Evolutionary conservation across 805 yeast genomes (phyloP).

Genomic region (Candida sonorensis): DNA sequence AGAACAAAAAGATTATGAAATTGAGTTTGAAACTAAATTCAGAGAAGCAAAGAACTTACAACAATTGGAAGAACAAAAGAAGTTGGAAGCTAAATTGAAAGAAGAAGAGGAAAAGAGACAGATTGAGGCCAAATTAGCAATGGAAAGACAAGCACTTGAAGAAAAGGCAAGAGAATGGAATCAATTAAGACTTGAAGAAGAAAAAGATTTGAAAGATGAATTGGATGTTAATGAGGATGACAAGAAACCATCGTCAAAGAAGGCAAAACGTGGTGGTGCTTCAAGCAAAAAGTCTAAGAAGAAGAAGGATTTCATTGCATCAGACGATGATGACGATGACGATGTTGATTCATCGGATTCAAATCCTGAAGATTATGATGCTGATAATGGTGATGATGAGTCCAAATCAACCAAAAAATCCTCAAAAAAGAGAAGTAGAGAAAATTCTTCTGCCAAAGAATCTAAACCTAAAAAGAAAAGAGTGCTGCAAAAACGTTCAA

Average conservation of each 20-base stretch:
- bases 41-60: constrained; percentile 65
- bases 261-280: constrained; percentile 16
- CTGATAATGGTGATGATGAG: too few species aligned
- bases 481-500: constrained; percentile 16
- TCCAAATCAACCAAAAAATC: too few species aligned
- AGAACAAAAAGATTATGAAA: constrained; percentile 67
- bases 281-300: constrained; percentile 14
- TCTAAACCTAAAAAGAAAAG: constrained; percentile 9
- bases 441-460: constrained; percentile 4
- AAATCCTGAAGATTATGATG: constrained; percentile 6
- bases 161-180: constrained; percentile 55
- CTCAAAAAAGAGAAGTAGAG: neutral
- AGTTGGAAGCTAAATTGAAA: constrained; percentile 36
- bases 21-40: constrained; percentile 49
- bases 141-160: constrained; percentile 42
- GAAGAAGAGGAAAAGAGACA: constrained; percentile 39
- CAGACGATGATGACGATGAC: too few species aligned
- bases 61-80: constrained; percentile 44
- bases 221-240: constrained; percentile 2
- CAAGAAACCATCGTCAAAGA: constrained; percentile 18
- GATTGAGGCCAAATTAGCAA: constrained; percentile 36
- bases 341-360: constrained; percentile 22
- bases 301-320: constrained; percentile 26
- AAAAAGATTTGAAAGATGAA: constrained; percentile 7
- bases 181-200: constrained; percentile 21